Evolutionary conservation across 768 basidiomycete species (phyloP).

Genomic region (Leccinum fibrillosum): DNA sequence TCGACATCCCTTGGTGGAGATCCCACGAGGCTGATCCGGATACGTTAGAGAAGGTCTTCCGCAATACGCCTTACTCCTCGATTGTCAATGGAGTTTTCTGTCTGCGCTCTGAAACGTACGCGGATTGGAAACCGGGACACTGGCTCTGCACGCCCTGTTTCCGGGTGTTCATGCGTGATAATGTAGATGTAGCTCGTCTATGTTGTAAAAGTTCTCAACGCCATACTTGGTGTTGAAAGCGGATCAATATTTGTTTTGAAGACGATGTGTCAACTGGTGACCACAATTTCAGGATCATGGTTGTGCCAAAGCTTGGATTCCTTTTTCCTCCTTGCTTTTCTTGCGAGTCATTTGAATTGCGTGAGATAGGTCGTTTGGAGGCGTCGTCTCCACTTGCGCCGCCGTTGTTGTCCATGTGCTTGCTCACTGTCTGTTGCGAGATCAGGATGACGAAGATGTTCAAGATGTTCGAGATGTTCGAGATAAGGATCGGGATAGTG

Average conservation of each 20-base stretch:
- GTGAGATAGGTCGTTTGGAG: too few relatives aligned
- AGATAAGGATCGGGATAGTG: background rate
- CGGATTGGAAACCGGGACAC: constrained; percentile 5
- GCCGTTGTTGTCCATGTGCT: too few relatives aligned
- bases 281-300: background rate
- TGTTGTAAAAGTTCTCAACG: background rate
- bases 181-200: constrained; percentile 3
- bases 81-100: constrained; percentile 1
- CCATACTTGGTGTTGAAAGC: background rate
- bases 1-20: constrained; percentile 17
- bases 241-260: background rate
- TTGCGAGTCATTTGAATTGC: background rate
- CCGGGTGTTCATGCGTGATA: constrained; percentile 6
- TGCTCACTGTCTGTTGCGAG: background rate
- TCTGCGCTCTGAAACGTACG: constrained; percentile 3
- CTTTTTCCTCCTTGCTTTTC: background rate
- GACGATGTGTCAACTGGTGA: background rate
- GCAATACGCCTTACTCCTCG: constrained; percentile 3
- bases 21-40: constrained; percentile 1
- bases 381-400: too few relatives aligned
- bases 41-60: constrained; percentile 4
- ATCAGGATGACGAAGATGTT: background rate
- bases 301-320: background rate
- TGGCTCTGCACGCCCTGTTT: constrained; percentile 15
- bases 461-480: background rate